Base-by-base conservation (phyloP, 192 early-diverging fungal genomes). In the Coemansia sp. region DNA sequence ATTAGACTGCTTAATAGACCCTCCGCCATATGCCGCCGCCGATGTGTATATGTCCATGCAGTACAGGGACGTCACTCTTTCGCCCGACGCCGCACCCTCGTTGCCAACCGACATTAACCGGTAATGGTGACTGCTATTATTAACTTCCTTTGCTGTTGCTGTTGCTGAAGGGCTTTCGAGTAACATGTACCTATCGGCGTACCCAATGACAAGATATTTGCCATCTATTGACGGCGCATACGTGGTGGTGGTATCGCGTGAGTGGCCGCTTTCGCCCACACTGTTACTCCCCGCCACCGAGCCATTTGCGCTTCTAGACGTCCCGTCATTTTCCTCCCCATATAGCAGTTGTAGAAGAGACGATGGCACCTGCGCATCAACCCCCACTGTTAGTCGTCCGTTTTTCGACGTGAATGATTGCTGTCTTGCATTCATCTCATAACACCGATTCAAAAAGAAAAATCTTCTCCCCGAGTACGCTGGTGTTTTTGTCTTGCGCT, bases 61-160 rank as follows among this genome's bases (percentile, higher is more conserved):
- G 44, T 71, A 72, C 11, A 81, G 39, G 11, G 78, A 56, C 1
- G 78, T 75, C 0, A 81, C 64, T n/a, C 56, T 42, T 49, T 81
- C 78, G 8, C 67, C 73, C 1, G 67, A 56, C 19, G 26, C 16
- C 13, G 77, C 58, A 6, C 58, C 77, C 16, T 80, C 77, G 32
- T 53, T 69, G 56, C 77, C 70, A 15, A 80, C 65, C 12, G 77
- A 80, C 16, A 80, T 67, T 23, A 80, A 58, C 16, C 72, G 68
- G 56, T 70, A 75, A 12, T 70, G 44, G 9, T 32, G 32, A 4
- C 38, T 21, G 16, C 37, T 18, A 15, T 60, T 42, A 7, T 43
- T 43, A 32, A 67, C 19, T 63, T 32, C 32, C 4, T 32, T 32
- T 1, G 0, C 4, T 32, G 32, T 32, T 32, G 32, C 4, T 32